These are phyloP conservation scores for Coriaria nepalensis DNA, from an alignment of 306 rosid genomes.

Conservation along the genomic window DNA sequence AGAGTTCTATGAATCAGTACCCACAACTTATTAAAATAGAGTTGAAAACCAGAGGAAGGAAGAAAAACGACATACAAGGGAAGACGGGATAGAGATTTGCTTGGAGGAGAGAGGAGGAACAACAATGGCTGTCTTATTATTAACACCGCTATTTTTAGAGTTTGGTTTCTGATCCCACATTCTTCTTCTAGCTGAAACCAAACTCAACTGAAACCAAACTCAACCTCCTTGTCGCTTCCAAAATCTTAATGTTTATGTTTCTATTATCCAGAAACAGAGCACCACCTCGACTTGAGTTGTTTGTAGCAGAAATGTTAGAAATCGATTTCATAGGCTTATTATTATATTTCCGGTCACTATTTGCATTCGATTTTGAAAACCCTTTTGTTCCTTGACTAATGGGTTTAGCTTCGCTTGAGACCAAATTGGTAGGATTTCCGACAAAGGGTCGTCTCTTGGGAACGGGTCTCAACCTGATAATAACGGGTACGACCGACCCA, in stretches of 20 bases:
- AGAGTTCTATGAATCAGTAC: background rate
- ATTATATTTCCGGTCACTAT: background rate
- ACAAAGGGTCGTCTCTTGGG: slow-evolving; percentile 42
- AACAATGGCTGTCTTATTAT: slow-evolving; percentile 1
- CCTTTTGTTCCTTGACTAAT: slow-evolving; percentile 1
- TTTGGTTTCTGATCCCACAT: slow-evolving; percentile 34
- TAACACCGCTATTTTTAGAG: background rate
- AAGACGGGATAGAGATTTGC: slow-evolving; percentile 15
- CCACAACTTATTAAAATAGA: background rate
- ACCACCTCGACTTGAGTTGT: background rate
- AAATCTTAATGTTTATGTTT: background rate
- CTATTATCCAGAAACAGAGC: slow-evolving; percentile 2
- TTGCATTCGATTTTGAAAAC: slow-evolving; percentile 9
- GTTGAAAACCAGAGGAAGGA: too few relatives aligned
- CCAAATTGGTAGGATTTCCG: slow-evolving; percentile 49
- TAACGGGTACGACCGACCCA: slow-evolving; percentile 35
- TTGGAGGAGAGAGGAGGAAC: slow-evolving; percentile 18
- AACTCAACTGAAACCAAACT: slow-evolving; percentile 63
- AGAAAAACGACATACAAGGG: slow-evolving; percentile 5
- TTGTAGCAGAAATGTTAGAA: background rate
- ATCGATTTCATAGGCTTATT: slow-evolving; percentile 1
- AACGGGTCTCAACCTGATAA: slow-evolving; percentile 43
- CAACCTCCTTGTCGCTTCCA: slow-evolving; percentile 34
- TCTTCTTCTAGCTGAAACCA: slow-evolving; percentile 55
- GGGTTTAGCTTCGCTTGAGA: slow-evolving; percentile 27